Evolutionary conservation across 805 yeast species (phyloP).

Genomic region (Metschnikowia kofuensis): DNA sequence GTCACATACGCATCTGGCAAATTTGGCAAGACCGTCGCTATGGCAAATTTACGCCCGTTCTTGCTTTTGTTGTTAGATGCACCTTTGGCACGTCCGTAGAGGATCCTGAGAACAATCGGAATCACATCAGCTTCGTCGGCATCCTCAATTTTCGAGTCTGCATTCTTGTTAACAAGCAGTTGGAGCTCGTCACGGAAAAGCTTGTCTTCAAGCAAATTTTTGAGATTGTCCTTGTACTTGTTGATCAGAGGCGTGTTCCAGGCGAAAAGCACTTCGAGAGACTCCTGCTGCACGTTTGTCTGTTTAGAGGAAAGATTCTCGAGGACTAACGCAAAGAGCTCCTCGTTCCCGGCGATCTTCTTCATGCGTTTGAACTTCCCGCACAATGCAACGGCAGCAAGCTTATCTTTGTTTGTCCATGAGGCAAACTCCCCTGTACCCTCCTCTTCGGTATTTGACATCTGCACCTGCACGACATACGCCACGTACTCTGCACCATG

Average conservation of each 20-base stretch:
- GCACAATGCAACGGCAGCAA: conserved; percentile 58
- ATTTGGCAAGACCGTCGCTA: conserved; percentile 59
- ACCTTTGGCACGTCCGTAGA: conserved; percentile 83
- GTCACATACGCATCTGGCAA: conserved; percentile 50
- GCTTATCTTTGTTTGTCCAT: conserved; percentile 54
- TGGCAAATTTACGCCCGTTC: conserved; percentile 68
- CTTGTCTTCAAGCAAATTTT: conserved; percentile 75
- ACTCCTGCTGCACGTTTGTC: conserved; percentile 63
- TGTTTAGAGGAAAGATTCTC: conserved; percentile 59
- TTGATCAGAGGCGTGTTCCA: conserved; percentile 56
- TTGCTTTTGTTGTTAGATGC: conserved; percentile 67
- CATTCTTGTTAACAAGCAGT: conserved; percentile 49
- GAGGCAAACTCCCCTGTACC: conserved; percentile 11
- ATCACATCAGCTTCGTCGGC: conserved; percentile 59
- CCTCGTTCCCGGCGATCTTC: conserved; percentile 48
- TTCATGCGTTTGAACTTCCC: conserved; percentile 63
- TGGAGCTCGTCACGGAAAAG: conserved; percentile 82
- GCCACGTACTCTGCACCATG: conserved; percentile 58
- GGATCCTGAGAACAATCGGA: conserved; percentile 71
- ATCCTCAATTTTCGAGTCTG: conserved; percentile 55
- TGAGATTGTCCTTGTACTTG: conserved; percentile 71
- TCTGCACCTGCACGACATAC: conserved; percentile 32
- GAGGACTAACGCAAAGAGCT: conserved; percentile 52
- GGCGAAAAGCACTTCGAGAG: conserved; percentile 66
- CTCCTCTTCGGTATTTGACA: conserved; percentile 13